A percentile compares a stretch with the other conserved stretches of the same genome.
These are phyloP conservation scores for Penicillium waksmanii DNA, from an alignment of 495 filamentous ascomycete species.

Conservation along the genomic window DNA sequence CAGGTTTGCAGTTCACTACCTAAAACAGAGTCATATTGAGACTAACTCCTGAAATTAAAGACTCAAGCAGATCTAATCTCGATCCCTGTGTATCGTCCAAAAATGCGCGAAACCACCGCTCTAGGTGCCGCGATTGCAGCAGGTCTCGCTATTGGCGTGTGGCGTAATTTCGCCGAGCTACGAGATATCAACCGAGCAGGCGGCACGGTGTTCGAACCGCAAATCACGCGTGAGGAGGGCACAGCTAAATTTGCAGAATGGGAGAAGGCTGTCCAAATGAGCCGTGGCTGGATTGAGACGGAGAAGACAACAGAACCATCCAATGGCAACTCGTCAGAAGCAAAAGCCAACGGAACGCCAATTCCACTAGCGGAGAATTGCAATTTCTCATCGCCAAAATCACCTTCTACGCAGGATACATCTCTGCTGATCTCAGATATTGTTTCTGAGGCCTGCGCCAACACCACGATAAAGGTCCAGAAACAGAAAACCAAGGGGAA, in stretches of 20 bases:
- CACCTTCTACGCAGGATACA: neutral
- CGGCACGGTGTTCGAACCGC: conserved; percentile 73
- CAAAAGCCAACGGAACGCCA: neutral
- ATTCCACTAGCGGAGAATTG: neutral
- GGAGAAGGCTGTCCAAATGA: conserved; percentile 86
- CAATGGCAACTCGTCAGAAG: neutral
- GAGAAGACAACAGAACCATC: neutral
- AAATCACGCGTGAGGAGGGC: conserved; percentile 63
- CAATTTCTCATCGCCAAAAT: neutral
- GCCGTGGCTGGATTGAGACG: conserved; percentile 67
- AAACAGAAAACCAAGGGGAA: conserved; percentile 23
- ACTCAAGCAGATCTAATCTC: conserved; percentile 49
- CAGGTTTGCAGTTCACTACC: conserved; percentile 51
- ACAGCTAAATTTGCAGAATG: conserved; percentile 71
- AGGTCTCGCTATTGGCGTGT: conserved; percentile 81
- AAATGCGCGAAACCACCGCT: conserved; percentile 92
- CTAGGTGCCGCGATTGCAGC: conserved; percentile 95
- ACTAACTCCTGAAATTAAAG: conserved; percentile 16
- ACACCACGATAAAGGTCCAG: conserved; percentile 12
- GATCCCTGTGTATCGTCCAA: conserved; percentile 49
- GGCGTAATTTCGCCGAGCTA: conserved; percentile 80
- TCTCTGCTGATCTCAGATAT: conserved; percentile 10
- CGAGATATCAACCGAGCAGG: conserved; percentile 74
- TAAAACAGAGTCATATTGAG: neutral
- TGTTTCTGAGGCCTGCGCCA: conserved; percentile 5